phyloP scores from a whole-genome alignment of 2,329 filamentous ascomycete species.

The Allantophomopsis cytisporea region DNA sequence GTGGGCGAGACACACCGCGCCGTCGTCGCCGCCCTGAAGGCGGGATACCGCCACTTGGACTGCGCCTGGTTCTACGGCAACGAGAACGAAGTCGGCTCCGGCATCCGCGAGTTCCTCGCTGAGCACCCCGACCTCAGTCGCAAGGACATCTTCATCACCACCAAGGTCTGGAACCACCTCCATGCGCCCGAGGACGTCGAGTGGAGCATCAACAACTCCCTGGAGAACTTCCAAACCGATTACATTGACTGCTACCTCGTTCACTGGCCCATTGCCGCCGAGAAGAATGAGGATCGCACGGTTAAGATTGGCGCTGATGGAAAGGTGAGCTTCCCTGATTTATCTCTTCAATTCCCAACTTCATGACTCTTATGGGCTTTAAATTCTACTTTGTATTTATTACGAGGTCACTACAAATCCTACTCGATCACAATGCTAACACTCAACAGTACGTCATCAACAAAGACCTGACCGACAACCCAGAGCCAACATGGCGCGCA shows the following conservation, averaged over 20 bases:
- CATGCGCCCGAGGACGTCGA: constrained; percentile 48
- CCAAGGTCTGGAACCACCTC: constrained; percentile 77
- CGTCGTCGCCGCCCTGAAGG: constrained; percentile 45
- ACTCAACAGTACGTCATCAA: constrained; percentile 40
- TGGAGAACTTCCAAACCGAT: constrained; percentile 59
- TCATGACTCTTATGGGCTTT: no score
- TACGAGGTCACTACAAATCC: no score
- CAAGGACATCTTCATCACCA: constrained; percentile 71
- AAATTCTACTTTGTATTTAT: no score
- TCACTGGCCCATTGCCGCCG: constrained; percentile 70
- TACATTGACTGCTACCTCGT: constrained; percentile 73
- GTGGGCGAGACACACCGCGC: constrained; percentile 30
- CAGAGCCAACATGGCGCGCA: constrained; percentile 55
- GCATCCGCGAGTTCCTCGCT: constrained; percentile 58
- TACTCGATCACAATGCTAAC: no score
- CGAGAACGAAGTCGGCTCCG: constrained; percentile 71
- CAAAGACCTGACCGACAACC: constrained; percentile 52
- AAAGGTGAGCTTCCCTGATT: constrained; percentile 23
- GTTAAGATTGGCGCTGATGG: constrained; percentile 34
- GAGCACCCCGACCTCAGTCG: constrained; percentile 47
- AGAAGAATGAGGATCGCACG: constrained; percentile 63
- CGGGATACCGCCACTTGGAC: constrained; percentile 57
- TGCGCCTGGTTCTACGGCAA: constrained; percentile 68
- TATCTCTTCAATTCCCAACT: background rate
- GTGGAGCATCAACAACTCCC: constrained; percentile 56